Base-by-base conservation (phyloP, 805 yeast genomes). In the Suhomyces faveliae region DNA sequence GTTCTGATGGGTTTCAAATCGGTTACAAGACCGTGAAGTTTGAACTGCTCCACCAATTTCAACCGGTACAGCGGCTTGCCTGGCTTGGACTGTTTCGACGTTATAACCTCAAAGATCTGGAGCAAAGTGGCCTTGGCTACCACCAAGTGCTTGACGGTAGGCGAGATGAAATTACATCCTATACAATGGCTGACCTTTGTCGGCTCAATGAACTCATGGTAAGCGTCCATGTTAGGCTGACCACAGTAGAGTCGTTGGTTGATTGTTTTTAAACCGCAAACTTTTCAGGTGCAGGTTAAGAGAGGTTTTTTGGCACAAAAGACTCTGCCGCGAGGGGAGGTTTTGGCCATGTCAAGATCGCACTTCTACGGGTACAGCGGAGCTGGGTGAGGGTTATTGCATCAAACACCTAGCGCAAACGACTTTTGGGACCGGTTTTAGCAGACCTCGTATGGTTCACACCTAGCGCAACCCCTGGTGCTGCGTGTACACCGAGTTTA, bases 191-290 rank as follows among this genome's bases (percentile, higher is more conserved):
- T 64, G 33, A 87, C 88, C 54, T 83, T 79, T 1, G 95, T 74
- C 2, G 96, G 95, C 55, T 81, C 86, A 42, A 87, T 74, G 55
- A 89, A 74, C 62, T 87, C 89, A 54, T 85, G 82, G 64, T 86
- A 87, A 12, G 86, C 85, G 58, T 89, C 89, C 97, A 89, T 89
- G 20, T 23, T 38, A 24, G 33, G 9, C 12, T 12, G 12, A 24
- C 25, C 10, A 3, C 25, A 9, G 23, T n/a, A n/a, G n/a, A n/a
- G n/a, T n/a, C 23, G 6, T 22, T 22, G 23, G 43, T n/a, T 40
- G 33, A 15, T 10, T 19, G 10, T 20, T 35, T 15, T n/a, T 24
- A 39, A 27, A 40, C 43, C 20, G 43, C 29, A 25, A 37, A n/a
- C 25, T 40, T 40, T 43, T 20, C 35, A 35, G 35, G 17, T 24